Base-by-base conservation (phyloP, 305 asterid species). In the Galium porrigens region DNA sequence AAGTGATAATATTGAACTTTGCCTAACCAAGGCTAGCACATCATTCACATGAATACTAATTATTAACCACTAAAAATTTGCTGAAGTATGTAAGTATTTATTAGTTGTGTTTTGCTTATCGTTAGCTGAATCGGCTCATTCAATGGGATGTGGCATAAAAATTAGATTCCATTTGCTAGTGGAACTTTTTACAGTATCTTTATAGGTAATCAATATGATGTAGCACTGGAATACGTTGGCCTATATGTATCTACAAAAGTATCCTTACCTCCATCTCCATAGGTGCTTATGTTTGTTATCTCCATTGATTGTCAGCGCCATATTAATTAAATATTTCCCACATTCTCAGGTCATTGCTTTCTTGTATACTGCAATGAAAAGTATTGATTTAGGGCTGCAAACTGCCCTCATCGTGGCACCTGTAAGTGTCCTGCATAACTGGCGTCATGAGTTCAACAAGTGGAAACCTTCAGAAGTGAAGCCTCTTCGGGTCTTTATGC, bases 381-480 rank as follows among this genome's bases (percentile, higher is more conserved):
- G 80, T 75, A 89, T 80, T 69, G 89, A 87, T 80, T 76, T 92
- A 70, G 95, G 99, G 65, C 76, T 89, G 67, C 86, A 57, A 81
- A 85, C 96, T 64, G 99, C 90, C 41, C 94, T 92, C 63, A 85
- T 89, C 56, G 96, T 92, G 74, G 87, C 94, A 36, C 96, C 96
- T 66, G 95, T 92, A 52, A 92, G 99, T 77, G 99, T 92, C 67
- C 73, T 84, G 81, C 96, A 92, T 85, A 89, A 92, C 74, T 92
- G 99, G 99, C 83, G 95, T 58, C 77, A 73, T 39, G 99, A 92
- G 81, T 92, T 92, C 74, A 72, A 63, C 80, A 92, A 92, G 72
- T 92, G 99, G 99, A 80, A 82, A 65, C 99, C 99, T 58, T 78
- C 88, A 65, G 99, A 92, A 84, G 70, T 87, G 56, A 92, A 92